Conservation (phyloP, 1,284 basidiomycete genomes). For the Ceratobasidium sp. region DNA sequence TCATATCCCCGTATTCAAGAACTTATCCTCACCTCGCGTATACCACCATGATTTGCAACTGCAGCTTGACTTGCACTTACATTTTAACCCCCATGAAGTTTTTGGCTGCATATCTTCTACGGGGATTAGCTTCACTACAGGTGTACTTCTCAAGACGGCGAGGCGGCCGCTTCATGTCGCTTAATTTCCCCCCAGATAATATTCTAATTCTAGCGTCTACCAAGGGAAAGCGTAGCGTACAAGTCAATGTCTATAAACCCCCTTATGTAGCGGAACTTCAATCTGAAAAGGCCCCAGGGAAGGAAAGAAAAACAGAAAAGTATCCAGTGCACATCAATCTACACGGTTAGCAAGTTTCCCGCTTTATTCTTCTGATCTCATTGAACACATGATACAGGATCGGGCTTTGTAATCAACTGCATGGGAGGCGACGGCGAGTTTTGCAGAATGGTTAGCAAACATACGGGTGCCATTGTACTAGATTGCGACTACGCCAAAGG, state of each 20-base stretch:
- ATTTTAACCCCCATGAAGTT: neutral
- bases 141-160: neutral
- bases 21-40: no score
- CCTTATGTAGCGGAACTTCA: neutral
- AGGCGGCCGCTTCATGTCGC: neutral
- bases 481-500: slow-evolving; percentile 42
- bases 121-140: neutral
- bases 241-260: slow-evolving; percentile 22
- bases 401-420: slow-evolving; percentile 4
- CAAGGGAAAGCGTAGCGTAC: neutral
- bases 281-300: slow-evolving; percentile 4
- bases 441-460: slow-evolving; percentile 15
- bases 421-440: slow-evolving; percentile 20
- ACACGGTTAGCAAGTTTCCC: slow-evolving; percentile 9
- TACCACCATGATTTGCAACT: neutral
- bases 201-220: neutral
- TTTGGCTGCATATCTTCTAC: neutral
- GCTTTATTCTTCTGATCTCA: neutral
- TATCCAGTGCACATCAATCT: slow-evolving; percentile 44
- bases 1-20: no score
- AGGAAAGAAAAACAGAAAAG: neutral
- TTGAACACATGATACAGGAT: neutral
- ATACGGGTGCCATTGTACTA: slow-evolving; percentile 34
- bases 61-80: neutral
- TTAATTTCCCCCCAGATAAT: slow-evolving; percentile 4